Base-by-base conservation (phyloP, 164 flowering plant species). In the Vitis labrusca region DNA sequence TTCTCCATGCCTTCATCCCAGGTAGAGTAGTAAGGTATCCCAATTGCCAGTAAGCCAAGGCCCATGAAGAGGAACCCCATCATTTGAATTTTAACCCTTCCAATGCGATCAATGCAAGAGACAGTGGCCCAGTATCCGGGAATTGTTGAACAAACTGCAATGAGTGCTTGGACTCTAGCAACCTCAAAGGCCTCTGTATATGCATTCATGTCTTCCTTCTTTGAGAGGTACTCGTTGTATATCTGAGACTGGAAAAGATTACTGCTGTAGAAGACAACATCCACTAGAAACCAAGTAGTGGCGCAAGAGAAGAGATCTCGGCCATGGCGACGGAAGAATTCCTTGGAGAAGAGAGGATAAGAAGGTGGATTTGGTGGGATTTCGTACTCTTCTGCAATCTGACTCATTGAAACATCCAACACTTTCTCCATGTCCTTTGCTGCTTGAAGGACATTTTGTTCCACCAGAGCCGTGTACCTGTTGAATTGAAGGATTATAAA, bases 381-480 rank as follows among this genome's bases (percentile, higher is more conserved):
- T 8, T 67, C 66, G 0, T 19, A 3, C 1, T 69, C 77, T 54
- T 81, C 85, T n/a, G 67, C 15, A 0, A 76, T 74, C 19, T 66
- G 69, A 8, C 52, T 47, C 8, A 81, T 13, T 0, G 80, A 44
- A 12, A 81, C 73, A 8, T 70, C 79, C 32, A 85, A 37, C 9
- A 85, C 84, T 68, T 77, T 81, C 61, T 74, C 75, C 86, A 85
- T 85, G 78, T 85, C 89, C 67, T 63, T 76, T 7, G 81, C 78
- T 37, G 89, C 89, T 71, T 85, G 89, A 3, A 27, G 5, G 1
- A 76, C 75, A 61, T 89, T 85, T 37, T 55, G 69, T 72, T 82
- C 90, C 69, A 89, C 94, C 69, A 89, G 62, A 27, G 90, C 94
- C 13, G 94, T 89, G 66, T 82, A 89, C 63, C 94, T 89, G 27